Evolutionary conservation across 495 filamentous ascomycete genomes (phyloP), one percentile per base, ranked within the genome.

Genomic region (Penicillium verhagenii): DNA sequence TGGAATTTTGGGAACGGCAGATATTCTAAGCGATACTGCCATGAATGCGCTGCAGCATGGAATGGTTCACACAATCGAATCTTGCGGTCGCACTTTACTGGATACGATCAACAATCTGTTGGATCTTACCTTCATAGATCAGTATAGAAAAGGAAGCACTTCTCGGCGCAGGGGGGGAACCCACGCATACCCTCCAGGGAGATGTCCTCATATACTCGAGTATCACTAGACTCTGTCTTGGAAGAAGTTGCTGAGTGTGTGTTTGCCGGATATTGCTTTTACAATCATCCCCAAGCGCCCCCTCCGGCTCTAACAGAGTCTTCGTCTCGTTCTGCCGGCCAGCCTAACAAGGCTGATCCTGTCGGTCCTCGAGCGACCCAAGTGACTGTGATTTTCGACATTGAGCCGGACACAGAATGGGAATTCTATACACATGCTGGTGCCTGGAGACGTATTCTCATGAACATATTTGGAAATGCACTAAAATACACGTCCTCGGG

Each of bases 61-160:
- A 20, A 81, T 86, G 62, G 74, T 87, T 0, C 75, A 84, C 52
- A 87, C 85, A 26, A 80, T 90, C 29, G 82, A 87, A 33, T 80
- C 80, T 1, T 90, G 84, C 48, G 84, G 82, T 4, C 79, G 79
- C 37, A 89, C 86, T 0, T 67, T 90, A 0, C 72, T 91, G 9
- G 86, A 89, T 57, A 88, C 84, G 0, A 84, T 90, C 55, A 83
- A 88, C 52, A 82, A 89, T 62, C 69, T 85, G 63, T 60, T 87
- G 0, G 83, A 86, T 56, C 79, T 82, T 57, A 74, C 78, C 0
- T 63, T 58, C 21, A 65, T 68, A 31, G 52, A 64, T 47, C 50
- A 67, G 23, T 64, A 57, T 26, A 46, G 48, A 14, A 60, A 63
- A 42, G 37, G 49, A 31, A 86, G 84, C 39, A 78, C 76, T 0